Conservation (phyloP, 176 grass and related monocot genomes). For the Urochloa ruziziensis region DNA sequence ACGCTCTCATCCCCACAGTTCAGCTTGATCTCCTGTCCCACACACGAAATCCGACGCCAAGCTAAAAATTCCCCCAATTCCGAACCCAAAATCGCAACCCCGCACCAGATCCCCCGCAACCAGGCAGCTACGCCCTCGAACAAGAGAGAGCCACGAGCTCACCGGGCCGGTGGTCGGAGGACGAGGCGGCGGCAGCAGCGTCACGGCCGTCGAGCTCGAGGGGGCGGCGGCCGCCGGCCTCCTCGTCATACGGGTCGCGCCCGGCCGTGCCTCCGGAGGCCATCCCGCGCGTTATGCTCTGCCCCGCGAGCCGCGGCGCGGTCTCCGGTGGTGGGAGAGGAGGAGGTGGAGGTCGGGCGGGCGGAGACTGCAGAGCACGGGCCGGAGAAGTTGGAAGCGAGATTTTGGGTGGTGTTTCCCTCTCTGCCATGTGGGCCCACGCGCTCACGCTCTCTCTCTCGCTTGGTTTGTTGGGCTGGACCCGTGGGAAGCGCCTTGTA, state of each 20-base stretch:
- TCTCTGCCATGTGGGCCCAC: background rate
- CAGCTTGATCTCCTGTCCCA: constrained; percentile 7
- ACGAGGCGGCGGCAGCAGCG: constrained; percentile 17
- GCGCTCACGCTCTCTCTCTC: background rate
- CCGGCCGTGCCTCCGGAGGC: constrained; percentile 15
- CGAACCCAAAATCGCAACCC: background rate
- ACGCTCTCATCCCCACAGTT: background rate
- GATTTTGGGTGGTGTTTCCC: constrained; percentile 11
- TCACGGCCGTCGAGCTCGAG: constrained; percentile 53
- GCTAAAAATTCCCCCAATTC: background rate
- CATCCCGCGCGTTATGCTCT: constrained; percentile 19
- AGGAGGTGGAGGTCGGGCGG: constrained; percentile 22
- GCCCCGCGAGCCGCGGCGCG: background rate
- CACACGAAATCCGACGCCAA: background rate
- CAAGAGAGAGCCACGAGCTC: constrained; percentile 28
- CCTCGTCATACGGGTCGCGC: constrained; percentile 63
- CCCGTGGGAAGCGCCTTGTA: background rate
- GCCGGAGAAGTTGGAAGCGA: constrained; percentile 16
- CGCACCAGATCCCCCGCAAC: constrained; percentile 6
- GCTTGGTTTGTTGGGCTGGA: background rate
- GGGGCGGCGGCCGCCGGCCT: constrained; percentile 47
- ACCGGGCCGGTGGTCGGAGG: constrained; percentile 52
- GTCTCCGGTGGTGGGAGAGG: constrained; percentile 33
- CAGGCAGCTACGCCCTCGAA: background rate
- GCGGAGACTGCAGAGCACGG: constrained; percentile 5